phyloP scores from a whole-genome alignment of 2,329 filamentous ascomycete genomes.

The Alternaria tenuissima region DNA sequence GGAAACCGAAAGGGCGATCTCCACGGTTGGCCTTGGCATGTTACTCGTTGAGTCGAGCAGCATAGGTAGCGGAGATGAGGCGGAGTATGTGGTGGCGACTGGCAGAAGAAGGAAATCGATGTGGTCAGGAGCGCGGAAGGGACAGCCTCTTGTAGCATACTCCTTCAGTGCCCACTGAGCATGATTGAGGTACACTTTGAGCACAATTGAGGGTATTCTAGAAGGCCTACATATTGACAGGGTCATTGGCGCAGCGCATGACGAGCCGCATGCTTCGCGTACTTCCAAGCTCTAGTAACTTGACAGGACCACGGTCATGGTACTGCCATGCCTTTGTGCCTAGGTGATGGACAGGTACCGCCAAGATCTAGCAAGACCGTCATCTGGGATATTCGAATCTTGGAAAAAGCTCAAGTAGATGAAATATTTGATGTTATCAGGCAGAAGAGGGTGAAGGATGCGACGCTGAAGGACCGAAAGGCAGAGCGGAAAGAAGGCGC shows the following conservation, averaged over 20 bases:
- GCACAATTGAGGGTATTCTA: constrained; percentile 22
- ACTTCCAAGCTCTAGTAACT: constrained; percentile 5
- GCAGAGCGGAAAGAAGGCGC: not conserved
- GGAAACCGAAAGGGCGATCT: constrained; percentile 9
- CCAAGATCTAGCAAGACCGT: not conserved
- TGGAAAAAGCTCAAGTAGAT: not conserved
- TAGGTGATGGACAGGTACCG: constrained; percentile 1
- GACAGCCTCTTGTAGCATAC: constrained; percentile 10
- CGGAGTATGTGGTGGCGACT: not conserved
- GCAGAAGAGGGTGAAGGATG: not conserved
- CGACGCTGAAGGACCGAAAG: constrained; percentile 1
- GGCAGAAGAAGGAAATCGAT: not conserved
- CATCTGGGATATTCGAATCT: not conserved
- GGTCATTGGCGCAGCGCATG: constrained; percentile 12
- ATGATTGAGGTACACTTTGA: constrained; percentile 1
- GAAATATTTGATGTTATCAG: not conserved
- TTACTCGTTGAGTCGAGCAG: not conserved
- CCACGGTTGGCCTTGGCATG: constrained; percentile 17
- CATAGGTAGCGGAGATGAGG: constrained; percentile 1
- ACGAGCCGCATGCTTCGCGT: constrained; percentile 8
- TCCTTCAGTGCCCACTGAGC: not conserved
- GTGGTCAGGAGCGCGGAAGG: not conserved
- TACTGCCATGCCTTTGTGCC: constrained; percentile 2
- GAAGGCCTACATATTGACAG: not conserved
- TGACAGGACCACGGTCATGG: constrained; percentile 5